phyloP scores from a whole-genome alignment of 495 filamentous ascomycete genomes.

The Clohesyomyces aquaticus region DNA sequence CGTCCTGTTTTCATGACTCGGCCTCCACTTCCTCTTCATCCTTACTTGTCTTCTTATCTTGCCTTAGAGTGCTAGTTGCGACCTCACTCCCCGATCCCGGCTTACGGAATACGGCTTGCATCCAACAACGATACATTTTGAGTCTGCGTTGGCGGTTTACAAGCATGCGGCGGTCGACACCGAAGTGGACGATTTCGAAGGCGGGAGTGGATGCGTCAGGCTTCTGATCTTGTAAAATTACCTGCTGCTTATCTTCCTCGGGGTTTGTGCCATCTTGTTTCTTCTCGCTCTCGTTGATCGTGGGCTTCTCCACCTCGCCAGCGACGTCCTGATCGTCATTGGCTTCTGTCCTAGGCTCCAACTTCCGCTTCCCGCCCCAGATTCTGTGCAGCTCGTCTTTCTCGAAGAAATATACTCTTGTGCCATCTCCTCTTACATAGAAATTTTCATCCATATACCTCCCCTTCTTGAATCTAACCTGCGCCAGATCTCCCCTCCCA shows the following conservation, averaged over 20 bases:
- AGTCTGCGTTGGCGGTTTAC: slow-evolving; percentile 87
- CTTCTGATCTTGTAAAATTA: slow-evolving; percentile 7
- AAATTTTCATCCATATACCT: slow-evolving; percentile 94
- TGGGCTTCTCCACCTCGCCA: slow-evolving; percentile 14
- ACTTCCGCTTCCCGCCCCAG: slow-evolving; percentile 60
- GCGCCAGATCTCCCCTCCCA: slow-evolving; percentile 89
- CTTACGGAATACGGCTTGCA: slow-evolving; percentile 89
- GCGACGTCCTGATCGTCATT: slow-evolving; percentile 9
- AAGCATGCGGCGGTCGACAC: slow-evolving; percentile 80
- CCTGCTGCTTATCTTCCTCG: neutral
- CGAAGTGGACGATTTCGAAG: slow-evolving; percentile 77
- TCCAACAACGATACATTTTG: slow-evolving; percentile 99
- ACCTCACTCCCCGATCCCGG: slow-evolving; percentile 43
- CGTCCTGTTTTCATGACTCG: too few relatives aligned
- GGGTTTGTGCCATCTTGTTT: neutral
- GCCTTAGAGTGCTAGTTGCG: slow-evolving; percentile 31
- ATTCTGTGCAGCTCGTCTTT: slow-evolving; percentile 77
- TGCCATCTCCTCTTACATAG: slow-evolving; percentile 93
- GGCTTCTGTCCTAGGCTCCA: slow-evolving; percentile 32
- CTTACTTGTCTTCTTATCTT: too few relatives aligned
- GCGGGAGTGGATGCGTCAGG: slow-evolving; percentile 21
- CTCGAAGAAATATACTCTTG: slow-evolving; percentile 96
- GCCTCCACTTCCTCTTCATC: too few relatives aligned
- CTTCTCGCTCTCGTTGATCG: slow-evolving; percentile 28
- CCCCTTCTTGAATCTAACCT: slow-evolving; percentile 94